Percentiles rank a stretch among this genome's conserved stretches.
Conservation (phyloP, 257 asterid genomes). For the Petunia secreta region DNA sequence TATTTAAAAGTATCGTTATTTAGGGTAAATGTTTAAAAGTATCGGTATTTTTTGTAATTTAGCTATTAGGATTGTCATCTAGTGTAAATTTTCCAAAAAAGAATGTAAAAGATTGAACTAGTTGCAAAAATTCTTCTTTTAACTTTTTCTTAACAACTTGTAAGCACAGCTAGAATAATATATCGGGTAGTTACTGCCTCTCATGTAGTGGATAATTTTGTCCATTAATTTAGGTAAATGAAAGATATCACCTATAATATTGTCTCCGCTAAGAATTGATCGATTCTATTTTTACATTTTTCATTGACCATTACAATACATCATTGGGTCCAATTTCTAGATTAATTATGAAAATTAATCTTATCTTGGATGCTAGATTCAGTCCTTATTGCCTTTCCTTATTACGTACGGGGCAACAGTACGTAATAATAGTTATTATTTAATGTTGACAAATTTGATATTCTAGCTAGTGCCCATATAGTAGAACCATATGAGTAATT, state of each 20-base stretch:
- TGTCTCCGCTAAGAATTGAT: background rate
- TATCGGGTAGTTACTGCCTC: background rate
- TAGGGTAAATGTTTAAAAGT: no score
- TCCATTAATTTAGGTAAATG: background rate
- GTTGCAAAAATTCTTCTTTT: background rate
- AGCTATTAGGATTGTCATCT: no score
- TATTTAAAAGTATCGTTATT: no score
- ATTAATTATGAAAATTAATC: background rate
- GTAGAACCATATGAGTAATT: background rate
- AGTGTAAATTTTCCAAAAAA: no score
- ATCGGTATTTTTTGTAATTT: no score
- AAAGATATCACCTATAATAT: background rate
- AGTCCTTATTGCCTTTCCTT: background rate
- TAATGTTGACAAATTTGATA: conserved; percentile 5
- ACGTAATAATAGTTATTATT: background rate
- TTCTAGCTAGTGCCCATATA: background rate
- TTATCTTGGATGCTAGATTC: background rate
- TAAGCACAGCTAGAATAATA: no score
- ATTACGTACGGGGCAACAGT: background rate
- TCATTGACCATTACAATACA: no score
- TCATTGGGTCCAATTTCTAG: no score
- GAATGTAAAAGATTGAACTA: background rate
- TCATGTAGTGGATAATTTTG: background rate
- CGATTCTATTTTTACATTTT: no score
- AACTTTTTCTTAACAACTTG: no score